Base-by-base conservation (phyloP, 352 stramenopile genomes). In the Phytophthora palmivora region DNA sequence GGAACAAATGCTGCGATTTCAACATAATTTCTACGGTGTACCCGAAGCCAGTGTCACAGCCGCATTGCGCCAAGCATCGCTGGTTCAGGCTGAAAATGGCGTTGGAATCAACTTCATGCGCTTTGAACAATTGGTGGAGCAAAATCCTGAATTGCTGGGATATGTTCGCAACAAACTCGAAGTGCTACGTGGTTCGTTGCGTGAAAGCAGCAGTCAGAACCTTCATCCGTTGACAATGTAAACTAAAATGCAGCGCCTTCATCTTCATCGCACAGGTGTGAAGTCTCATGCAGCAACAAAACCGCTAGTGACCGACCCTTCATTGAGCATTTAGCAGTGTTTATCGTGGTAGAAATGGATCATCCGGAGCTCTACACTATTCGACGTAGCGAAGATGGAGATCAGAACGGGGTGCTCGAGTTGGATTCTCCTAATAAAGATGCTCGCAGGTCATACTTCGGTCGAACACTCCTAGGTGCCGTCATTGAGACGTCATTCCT, bases 401-500 rank as follows among this genome's bases (percentile, higher is more conserved):
- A 92, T 58, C 79, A 92, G 62, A 70, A 65, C 24, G 75, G 76
- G 19, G 70, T 93, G 21, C 47, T 66, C 5, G 84, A 93, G 52
- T 55, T 94, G 14, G 79, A 90, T 9, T 70, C 78, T 24, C 86
- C 86, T 15, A 79, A 78, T 45, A 75, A 82, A 43, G 74, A 79
- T 28, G 72, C 72, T 41, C 84, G 85, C 38, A 82, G 83, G 49
- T 67, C 50, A 37, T 83, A 90, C 59, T 94, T 92, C 53, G 86
- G 84, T 18, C 70, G 76, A 21, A 52, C 78, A 24, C 63, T 85
- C 36, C 45, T 90, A 1, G 78, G 75, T 33, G 50, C 75, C 7
- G 61, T 92, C 5, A 91, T 94, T 34, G 86, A 94, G 65, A 92
- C 86, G 11, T 87, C 79, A 5, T 78, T 85, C 57, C 55, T 94